Base-by-base conservation (phyloP, 208 protist genomes). In the Trypanosoma cruzi region DNA sequence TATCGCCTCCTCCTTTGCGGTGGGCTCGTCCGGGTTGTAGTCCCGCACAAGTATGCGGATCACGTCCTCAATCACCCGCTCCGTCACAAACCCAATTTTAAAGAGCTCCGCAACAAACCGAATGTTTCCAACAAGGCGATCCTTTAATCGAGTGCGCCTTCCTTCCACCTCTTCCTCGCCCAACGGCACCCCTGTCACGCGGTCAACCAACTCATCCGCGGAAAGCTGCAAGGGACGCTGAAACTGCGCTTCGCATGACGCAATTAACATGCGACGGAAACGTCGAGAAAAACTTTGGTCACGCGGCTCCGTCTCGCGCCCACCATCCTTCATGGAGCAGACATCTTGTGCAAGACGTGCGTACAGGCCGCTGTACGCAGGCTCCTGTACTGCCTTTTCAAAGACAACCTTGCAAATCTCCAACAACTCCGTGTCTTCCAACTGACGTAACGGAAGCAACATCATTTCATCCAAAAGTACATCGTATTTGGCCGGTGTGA, bases 41-140 rank as follows among this genome's bases (percentile, higher is more conserved):
- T 70, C 73, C 62, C 68, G 77, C 16, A 93, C 82, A 32, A 92
- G 82, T 18, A 85, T 64, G 34, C 78, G 64, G 20, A 96, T 75
- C 49, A 96, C 88, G 37, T 82, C 73, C 40, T 80, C 73, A 31
- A 96, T 83, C n/a, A 92, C 71, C 18, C 61, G 42, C 31, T 83
- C 81, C 22, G 79, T 82, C 22, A 96, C 68, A 54, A 96, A 53
- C 49, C 85, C 71, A 20, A 88, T 77, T 44, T 87, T 90, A 70
- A 85, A 93, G 2, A 96, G 85, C 80, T 96, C 85, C 18, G 84
- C 88, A 10, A 94, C 77, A 68, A 96, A 96, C 40, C 89, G 92
- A 65, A 93, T 87, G 75, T 93, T 96, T 56, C 86, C 91, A 13
- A 92, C 81, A 26, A 93, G 80, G 29, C 88, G 84, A 66, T 84